A percentile compares a stretch with the other conserved stretches of the same genome.
Conservation (phyloP, 148 eudicot genomes). For the Mesembryanthemum crystallinum region DNA sequence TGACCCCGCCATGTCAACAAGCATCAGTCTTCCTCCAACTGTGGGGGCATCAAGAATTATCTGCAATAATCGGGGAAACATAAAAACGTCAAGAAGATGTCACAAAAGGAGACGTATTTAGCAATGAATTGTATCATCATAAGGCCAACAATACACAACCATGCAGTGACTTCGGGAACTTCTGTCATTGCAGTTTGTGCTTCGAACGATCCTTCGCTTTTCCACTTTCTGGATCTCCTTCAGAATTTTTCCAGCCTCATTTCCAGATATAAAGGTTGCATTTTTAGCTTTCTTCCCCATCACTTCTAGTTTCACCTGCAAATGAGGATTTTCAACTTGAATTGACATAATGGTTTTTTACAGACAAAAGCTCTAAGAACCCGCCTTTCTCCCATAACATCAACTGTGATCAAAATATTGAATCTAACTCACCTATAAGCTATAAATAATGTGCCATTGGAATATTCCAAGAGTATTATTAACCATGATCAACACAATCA, state of each 20-base stretch:
- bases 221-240: conserved; percentile 96
- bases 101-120: background rate
- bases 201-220: conserved; percentile 84
- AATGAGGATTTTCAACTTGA: conserved; percentile 9
- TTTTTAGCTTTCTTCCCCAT: conserved; percentile 98
- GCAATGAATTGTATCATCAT: background rate
- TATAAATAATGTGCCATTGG: background rate
- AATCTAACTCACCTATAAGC: background rate
- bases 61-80: conserved; percentile 35
- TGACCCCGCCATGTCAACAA: conserved; percentile 99
- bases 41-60: conserved; percentile 91
- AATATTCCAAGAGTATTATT: background rate
- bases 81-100: background rate
- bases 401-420: background rate
- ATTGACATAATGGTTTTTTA: background rate
- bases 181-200: conserved; percentile 88
- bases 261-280: conserved; percentile 91
- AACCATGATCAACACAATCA: background rate
- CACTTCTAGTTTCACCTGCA: conserved; percentile 82
- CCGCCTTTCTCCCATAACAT: background rate
- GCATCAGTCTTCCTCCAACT: conserved; percentile 95
- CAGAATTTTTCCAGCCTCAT: conserved; percentile 90
- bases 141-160: conserved; percentile 35
- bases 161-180: conserved; percentile 99
- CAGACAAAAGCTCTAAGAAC: background rate